phyloP scores from a whole-genome alignment of 2,329 filamentous ascomycete genomes.

The Beauveria medogensis region DNA sequence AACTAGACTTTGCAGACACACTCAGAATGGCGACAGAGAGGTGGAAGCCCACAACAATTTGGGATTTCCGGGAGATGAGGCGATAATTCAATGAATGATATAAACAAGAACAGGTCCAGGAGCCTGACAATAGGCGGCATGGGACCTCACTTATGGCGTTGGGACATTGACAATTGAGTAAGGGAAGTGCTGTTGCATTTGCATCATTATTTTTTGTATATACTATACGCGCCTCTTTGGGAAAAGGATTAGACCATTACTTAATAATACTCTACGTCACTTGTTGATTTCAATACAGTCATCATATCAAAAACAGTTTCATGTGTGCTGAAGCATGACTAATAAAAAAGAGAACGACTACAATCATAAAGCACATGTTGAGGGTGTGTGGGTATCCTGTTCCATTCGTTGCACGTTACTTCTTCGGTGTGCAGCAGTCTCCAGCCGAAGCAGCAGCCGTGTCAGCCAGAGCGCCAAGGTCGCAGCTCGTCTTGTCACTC shows the following conservation, averaged over 20 bases:
- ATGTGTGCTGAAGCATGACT: not conserved
- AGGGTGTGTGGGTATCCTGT: not conserved
- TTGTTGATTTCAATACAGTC: not conserved
- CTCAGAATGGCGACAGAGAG: not conserved
- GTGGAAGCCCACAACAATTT: not conserved
- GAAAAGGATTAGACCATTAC: constrained; percentile 1
- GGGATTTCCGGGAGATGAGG: not conserved
- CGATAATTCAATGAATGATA: constrained; percentile 6
- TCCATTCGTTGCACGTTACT: constrained; percentile 2
- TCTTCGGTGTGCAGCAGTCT: constrained; percentile 46
- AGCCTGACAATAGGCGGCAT: not conserved
- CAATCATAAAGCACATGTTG: not conserved
- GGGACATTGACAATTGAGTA: constrained; percentile 10
- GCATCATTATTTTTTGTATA: constrained; percentile 11
- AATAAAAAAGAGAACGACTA: not conserved
- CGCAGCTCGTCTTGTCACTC: constrained; percentile 25
- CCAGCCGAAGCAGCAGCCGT: constrained; percentile 37
- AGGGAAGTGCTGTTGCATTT: constrained; percentile 3
- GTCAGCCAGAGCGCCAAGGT: constrained; percentile 37
- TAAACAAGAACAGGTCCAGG: not conserved
- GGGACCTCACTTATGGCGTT: constrained; percentile 8
- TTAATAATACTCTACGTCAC: constrained; percentile 7
- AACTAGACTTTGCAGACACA: constrained; percentile 37
- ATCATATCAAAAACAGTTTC: not conserved
- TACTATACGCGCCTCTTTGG: not conserved